Base-by-base conservation (phyloP, 106 monocot genomes). In the Apostasia shenzhenica region DNA sequence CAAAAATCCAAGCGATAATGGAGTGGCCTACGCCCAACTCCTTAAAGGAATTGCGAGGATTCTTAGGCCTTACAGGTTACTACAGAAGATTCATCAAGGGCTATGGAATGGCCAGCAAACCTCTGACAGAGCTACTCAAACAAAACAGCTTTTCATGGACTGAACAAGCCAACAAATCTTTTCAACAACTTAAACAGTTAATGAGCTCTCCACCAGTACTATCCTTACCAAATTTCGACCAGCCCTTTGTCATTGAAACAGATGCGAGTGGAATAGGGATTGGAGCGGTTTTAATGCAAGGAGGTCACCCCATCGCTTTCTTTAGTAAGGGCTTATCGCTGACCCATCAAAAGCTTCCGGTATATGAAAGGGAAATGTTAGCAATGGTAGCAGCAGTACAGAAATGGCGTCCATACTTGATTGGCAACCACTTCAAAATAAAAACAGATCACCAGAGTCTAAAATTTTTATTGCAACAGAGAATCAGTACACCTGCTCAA, bases 251-350 rank as follows among this genome's bases (percentile, higher is more conserved):
- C 2, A 2, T 76, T 0, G 68, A 76, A 13, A 52, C 51, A 13
- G 59, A 77, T 48, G 76, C 69, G 1, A 62, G 50, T 14, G 68
- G 7, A 1, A n/a, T 0, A 1, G 60, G 76, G 1, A 9, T 69
- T 8, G 61, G 76, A 1, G 76, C 4, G 8, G 68, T 76, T 45
- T n/a, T 76, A 8, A 13, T 42, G 6, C 76, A 76, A 54, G 2
- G 6, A 3, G 52, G 61, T 1, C 6, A 44, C 7, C 53, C 76
- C 4, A 61, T 76, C 41, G 49, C 75, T 9, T 76, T 60, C 5
- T 45, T 69, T 5, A 76, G 68, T 52, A 76, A 69, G 26, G 59
- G 52, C 0, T n/a, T 76, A 2, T 37, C 58, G 1, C 1, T 2
- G 0, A 40, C 4, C 5, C 3, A 55, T 1, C 57, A 48, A 38